Conservation (phyloP, 345 rosid genomes). For the Eucalyptus grandis region DNA sequence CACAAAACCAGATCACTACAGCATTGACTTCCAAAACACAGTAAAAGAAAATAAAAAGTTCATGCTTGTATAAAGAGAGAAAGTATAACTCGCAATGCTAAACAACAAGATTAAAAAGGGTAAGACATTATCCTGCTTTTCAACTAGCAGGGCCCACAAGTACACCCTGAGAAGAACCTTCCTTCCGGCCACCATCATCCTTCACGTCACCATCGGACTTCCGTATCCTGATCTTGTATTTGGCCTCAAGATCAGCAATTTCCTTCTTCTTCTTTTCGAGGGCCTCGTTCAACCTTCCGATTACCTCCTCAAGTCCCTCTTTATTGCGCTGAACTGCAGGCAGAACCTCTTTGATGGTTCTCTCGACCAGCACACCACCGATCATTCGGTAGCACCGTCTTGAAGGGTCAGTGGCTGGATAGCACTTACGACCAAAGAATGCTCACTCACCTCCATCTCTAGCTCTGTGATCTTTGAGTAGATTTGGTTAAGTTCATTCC, state of each 20-base stretch:
- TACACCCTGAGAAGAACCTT: conserved; percentile 91
- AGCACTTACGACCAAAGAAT: conserved; percentile 73
- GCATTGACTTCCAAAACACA: neutral
- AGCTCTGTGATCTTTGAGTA: conserved; percentile 87
- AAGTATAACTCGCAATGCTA: neutral
- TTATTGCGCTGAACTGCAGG: conserved; percentile 95
- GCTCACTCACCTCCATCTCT: conserved; percentile 95
- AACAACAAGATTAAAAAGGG: neutral
- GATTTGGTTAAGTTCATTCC: conserved; percentile 79
- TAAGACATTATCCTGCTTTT: conserved; percentile 6
- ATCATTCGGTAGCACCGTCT: conserved; percentile 89
- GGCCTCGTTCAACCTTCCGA: conserved; percentile 70
- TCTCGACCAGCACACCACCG: conserved; percentile 90
- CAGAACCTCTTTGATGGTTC: conserved; percentile 84
- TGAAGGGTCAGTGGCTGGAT: conserved; percentile 81
- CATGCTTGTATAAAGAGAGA: neutral
- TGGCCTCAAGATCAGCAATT: conserved; percentile 63
- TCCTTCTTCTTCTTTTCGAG: conserved; percentile 80
- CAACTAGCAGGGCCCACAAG: conserved; percentile 87
- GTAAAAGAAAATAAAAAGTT: neutral
- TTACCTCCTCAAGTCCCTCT: conserved; percentile 89
- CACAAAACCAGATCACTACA: neutral
- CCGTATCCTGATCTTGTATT: conserved; percentile 78
- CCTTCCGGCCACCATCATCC: conserved; percentile 49
- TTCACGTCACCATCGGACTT: conserved; percentile 35